Base-by-base conservation (phyloP, 768 basidiomycete species). In the Auriscalpium microsporum region DNA sequence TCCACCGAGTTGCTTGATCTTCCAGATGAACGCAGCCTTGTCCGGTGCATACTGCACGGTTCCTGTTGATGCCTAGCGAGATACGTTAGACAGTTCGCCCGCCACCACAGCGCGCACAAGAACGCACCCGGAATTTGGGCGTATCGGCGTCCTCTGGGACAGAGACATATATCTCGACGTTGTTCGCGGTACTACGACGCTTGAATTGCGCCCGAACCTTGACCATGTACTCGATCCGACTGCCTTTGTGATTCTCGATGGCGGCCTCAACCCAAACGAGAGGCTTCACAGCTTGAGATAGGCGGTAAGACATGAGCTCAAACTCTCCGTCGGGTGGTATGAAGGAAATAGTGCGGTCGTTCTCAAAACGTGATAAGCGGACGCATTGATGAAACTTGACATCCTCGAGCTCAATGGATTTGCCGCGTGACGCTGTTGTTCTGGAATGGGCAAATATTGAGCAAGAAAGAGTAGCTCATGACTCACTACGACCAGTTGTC, bases 371-470 rank as follows among this genome's bases (percentile, higher is more conserved):
- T 10, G 94, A 88, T 21, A 99, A 79, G 10, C 96, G 91, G 10
- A 98, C 96, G 65, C 96, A 99, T 78, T 99, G 96, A 67, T 99
- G 96, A 75, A 99, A 99, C 69, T 97, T 97, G 74, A 97, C 92
- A 65, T 98, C 96, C 69, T 99, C 96, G 90, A 99, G 96, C 72
- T 99, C 96, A 62, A 99, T 96, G 2, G 96, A 87, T 71, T 98
- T 99, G 11, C 95, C 95, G 11, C 95, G 83, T 1, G 93, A 86
- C 21, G 92, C 91, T 56, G 45, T 16, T 8, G 42, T 28, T 28
- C 28, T 2, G 28, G 28, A 7, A 7, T 28, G 28, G 28, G 28
- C 28, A 4, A 2, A 28, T 28, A 28, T 28, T 7, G 7, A 28
- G 28, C 7, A 28, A 28, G 7, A 28, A n/a, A n/a, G 28, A 28